Conservation (phyloP, 1,139 yeast species). For the Blastobotrys malaysiensis region DNA sequence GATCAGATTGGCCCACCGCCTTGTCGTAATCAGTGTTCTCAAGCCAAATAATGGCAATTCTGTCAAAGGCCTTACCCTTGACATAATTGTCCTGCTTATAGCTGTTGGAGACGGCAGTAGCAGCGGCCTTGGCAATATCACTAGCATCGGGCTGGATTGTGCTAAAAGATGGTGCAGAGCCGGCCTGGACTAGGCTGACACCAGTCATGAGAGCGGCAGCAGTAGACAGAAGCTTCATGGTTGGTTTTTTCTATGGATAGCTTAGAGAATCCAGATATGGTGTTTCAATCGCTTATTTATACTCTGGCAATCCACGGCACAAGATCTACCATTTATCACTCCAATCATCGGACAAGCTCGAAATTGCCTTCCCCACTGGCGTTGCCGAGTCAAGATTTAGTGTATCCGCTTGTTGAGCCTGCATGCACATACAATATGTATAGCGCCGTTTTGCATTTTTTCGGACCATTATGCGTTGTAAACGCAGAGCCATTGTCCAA, state of each 20-base stretch:
- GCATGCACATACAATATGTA: too few species aligned
- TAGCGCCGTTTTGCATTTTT: neutral
- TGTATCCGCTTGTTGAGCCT: too few species aligned
- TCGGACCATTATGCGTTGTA: neutral
- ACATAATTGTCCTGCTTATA: constrained; percentile 32
- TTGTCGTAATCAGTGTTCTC: constrained; percentile 48
- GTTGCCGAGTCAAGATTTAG: too few species aligned
- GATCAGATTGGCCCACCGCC: constrained; percentile 40
- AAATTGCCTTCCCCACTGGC: too few species aligned
- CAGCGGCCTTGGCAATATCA: constrained; percentile 37
- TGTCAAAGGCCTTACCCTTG: constrained; percentile 40
- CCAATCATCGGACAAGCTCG: too few species aligned
- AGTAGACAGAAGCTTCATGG: neutral
- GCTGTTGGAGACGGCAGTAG: constrained; percentile 37
- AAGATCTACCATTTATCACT: too few species aligned
- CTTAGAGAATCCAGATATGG: neutral
- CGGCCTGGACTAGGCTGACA: neutral
- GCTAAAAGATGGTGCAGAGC: constrained; percentile 28
- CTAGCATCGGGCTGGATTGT: constrained; percentile 36
- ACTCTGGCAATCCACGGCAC: too few species aligned
- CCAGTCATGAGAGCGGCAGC: neutral
- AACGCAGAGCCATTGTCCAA: neutral
- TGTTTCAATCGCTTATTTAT: too few species aligned
- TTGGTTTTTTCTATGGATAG: too few species aligned
- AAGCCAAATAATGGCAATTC: constrained; percentile 43